Evolutionary conservation across 2,329 filamentous ascomycete species (phyloP).

Genomic region (Emericellopsis atlantica): DNA sequence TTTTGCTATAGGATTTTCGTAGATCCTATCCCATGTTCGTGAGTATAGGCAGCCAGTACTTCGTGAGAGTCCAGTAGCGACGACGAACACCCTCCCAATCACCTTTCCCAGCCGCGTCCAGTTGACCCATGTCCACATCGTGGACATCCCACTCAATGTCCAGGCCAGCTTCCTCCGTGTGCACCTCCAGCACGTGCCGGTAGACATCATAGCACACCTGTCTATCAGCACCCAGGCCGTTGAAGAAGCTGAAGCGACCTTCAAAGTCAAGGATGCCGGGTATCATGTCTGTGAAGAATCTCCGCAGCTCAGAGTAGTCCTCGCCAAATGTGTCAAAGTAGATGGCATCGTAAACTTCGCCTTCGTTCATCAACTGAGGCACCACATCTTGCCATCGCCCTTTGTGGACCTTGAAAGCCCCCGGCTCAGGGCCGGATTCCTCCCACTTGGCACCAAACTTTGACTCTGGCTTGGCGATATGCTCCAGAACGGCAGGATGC

Average conservation of each 20-base stretch:
- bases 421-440: constrained; percentile 39
- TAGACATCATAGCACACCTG: constrained; percentile 95
- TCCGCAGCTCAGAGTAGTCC: constrained; percentile 71
- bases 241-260: constrained; percentile 77
- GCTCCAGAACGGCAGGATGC: constrained; percentile 61
- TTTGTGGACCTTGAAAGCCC: constrained; percentile 57
- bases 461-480: constrained; percentile 37
- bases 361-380: constrained; percentile 52
- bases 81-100: constrained; percentile 85
- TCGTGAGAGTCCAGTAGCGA: constrained; percentile 79
- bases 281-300: constrained; percentile 82
- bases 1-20: no score
- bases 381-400: constrained; percentile 73
- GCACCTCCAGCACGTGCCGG: constrained; percentile 81
- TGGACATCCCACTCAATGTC: constrained; percentile 81
- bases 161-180: constrained; percentile 76
- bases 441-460: constrained; percentile 46
- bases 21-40: constrained; percentile 51
- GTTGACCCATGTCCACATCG: constrained; percentile 51
- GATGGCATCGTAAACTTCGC: constrained; percentile 69
- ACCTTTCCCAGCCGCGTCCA: constrained; percentile 54
- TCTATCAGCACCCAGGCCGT: constrained; percentile 83
- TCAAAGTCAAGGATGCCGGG: constrained; percentile 61
- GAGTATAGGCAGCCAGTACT: constrained; percentile 63
- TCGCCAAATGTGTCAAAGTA: constrained; percentile 99